These are phyloP conservation scores for Hamamelis virginiana DNA, from an alignment of 164 flowering plant genomes.

Conservation along the genomic window DNA sequence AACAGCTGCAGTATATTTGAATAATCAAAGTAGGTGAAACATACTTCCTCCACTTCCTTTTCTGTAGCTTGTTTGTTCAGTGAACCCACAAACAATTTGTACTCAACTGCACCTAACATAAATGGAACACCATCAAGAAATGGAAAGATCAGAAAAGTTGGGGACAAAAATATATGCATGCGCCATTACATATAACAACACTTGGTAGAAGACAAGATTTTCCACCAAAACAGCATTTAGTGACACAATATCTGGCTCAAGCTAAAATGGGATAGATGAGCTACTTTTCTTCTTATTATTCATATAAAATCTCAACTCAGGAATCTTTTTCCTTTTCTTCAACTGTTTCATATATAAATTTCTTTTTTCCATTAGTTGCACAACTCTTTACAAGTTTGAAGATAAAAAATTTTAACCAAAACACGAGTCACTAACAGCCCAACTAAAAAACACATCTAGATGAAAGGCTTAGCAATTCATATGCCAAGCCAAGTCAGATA, in stretches of 20 bases:
- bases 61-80: slow-evolving; percentile 86
- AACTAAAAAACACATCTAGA: no score
- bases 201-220: not conserved
- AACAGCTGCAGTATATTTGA: not conserved
- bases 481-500: no score
- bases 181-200: not conserved
- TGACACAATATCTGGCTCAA: not conserved
- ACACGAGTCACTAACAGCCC: no score
- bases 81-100: slow-evolving; percentile 93
- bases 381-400: no score
- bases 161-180: not conserved
- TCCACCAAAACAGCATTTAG: not conserved
- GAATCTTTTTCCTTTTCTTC: no score
- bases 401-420: no score
- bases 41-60: slow-evolving; percentile 89
- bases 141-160: not conserved
- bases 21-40: slow-evolving; percentile 10
- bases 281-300: not conserved
- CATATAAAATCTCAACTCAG: not conserved
- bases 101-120: slow-evolving; percentile 75
- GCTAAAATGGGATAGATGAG: not conserved
- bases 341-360: no score
- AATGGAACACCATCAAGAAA: slow-evolving; percentile 11
- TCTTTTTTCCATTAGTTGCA: no score
- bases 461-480: no score